Evolutionary conservation across 371 early-diverging fungal species (phyloP), one percentile per base, ranked within the genome.

Genomic region (Apophysomyces trapeziformis): DNA sequence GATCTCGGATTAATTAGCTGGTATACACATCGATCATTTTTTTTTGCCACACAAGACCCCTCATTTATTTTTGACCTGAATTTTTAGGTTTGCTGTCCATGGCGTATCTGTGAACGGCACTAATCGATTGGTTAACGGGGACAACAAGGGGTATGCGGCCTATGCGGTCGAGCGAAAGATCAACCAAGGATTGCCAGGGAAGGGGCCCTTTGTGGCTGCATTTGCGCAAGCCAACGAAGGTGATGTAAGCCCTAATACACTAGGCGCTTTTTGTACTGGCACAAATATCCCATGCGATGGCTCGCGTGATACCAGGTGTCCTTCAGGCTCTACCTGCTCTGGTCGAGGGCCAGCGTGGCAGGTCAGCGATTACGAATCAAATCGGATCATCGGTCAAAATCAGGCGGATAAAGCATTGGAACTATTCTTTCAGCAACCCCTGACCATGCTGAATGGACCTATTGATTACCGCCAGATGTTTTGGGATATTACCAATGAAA

Each of bases 61-160:
- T 44, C n/a, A 7, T 11, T 41, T 60, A 14, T 58, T 18, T 61
- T 11, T 58, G 13, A 8, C 41, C 41, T 41, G 8, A 11, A 70
- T 1, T 64, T 64, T 63, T 69, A 89, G 87, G 87, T 89, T 89
- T 73, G 77, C 90, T 36, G 90, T 89, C 0, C 91, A 91, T 72
- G 85, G 87, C 4, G 80, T 80, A 7, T 84, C 85, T n/a, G 81
- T 91, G 67, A 85, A 87, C 43, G 81, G 77, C 37, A 77, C 77
- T 7, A 89, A 89, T 63, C 61, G 64, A 60, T 67, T 85, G 36
- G 74, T 89, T 12, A 80, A 80, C 59, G 89, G 88, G 5, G 91
- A 91, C 66, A 91, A 91, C 75, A 91, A 91, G 72, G 91, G 91
- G 0, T 87, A 83, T 66, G 90, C 90, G 13, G 76, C 83, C 16